A percentile compares a stretch with the other conserved stretches of the same genome.
Evolutionary conservation across 345 rosid genomes (phyloP).

Genomic region (Hypericum perforatum): DNA sequence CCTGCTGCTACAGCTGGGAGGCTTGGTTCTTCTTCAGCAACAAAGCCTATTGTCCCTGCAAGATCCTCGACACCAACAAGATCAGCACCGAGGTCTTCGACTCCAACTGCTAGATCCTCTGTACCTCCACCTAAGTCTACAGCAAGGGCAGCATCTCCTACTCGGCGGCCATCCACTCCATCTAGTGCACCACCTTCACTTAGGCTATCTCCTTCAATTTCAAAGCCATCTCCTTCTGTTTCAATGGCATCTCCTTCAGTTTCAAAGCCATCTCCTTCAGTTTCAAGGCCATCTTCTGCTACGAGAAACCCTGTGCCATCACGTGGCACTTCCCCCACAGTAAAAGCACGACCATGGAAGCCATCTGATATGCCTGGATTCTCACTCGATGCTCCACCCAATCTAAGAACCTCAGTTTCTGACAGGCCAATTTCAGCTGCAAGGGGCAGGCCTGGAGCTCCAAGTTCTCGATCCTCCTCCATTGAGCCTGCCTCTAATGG

Average conservation of each 20-base stretch:
- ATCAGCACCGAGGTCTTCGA: slow-evolving; percentile 66
- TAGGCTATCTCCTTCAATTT: slow-evolving; percentile 33
- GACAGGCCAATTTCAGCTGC: slow-evolving; percentile 89
- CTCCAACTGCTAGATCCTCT: slow-evolving; percentile 73
- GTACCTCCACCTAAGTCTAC: slow-evolving; percentile 54
- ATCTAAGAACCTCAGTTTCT: slow-evolving; percentile 76
- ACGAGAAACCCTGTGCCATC: slow-evolving; percentile 47
- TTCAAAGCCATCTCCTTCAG: slow-evolving; percentile 34
- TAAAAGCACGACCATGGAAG: slow-evolving; percentile 85
- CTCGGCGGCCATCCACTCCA: slow-evolving; percentile 64
- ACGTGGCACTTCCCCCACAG: slow-evolving; percentile 69
- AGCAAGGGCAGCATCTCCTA: slow-evolving; percentile 82
- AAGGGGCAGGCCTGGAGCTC: slow-evolving; percentile 95
- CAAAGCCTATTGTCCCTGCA: slow-evolving; percentile 46
- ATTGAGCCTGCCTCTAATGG: slow-evolving; percentile 62
- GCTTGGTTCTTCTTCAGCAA: slow-evolving; percentile 26
- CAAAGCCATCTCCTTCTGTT: slow-evolving; percentile 29
- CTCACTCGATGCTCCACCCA: slow-evolving; percentile 91
- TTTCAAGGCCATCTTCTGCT: slow-evolving; percentile 21
- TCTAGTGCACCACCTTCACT: slow-evolving; percentile 43
- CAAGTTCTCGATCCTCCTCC: slow-evolving; percentile 76
- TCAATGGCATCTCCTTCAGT: slow-evolving; percentile 29
- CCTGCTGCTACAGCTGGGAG: slow-evolving; percentile 30
- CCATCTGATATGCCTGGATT: slow-evolving; percentile 99
- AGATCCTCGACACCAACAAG: slow-evolving; percentile 92